Evolutionary conservation across 495 filamentous ascomycete species (phyloP).

Genomic region (Lichenothelia convexa): DNA sequence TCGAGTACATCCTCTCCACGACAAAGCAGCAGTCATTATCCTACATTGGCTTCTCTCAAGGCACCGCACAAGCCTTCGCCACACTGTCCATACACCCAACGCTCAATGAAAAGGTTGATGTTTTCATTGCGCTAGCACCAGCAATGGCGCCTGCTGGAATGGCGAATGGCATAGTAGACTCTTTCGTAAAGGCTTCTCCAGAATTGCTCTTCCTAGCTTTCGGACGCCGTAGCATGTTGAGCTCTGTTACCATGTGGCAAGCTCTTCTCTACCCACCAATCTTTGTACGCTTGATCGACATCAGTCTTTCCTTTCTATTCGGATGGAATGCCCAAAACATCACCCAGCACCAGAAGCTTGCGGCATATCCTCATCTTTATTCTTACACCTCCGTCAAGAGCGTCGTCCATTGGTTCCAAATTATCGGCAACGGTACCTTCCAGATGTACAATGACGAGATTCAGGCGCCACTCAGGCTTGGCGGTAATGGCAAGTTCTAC

Average conservation of each 20-base stretch:
- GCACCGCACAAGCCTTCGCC: conserved; percentile 91
- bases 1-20: conserved; percentile 73
- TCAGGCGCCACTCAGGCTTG: conserved; percentile 38
- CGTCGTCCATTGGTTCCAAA: conserved; percentile 98
- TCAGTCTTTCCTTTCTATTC: conserved; percentile 64
- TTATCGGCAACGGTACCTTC: conserved; percentile 84
- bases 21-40: conserved; percentile 72
- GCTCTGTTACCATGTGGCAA: conserved; percentile 93
- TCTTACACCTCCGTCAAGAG: conserved; percentile 91
- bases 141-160: conserved; percentile 93
- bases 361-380: conserved; percentile 91
- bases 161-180: conserved; percentile 71
- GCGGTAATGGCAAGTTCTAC: conserved; percentile 41
- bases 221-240: conserved; percentile 81
- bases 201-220: conserved; percentile 87
- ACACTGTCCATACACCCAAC: conserved; percentile 84
- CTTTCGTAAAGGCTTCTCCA: conserved; percentile 83
- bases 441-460: conserved; percentile 98
- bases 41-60: conserved; percentile 94
- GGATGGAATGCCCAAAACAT: conserved; percentile 83
- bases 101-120: conserved; percentile 82
- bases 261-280: conserved; percentile 87
- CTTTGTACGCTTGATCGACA: conserved; percentile 77
- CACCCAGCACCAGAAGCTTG: conserved; percentile 71
- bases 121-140: conserved; percentile 92